Percentiles rank a stretch among this genome's conserved stretches.
phyloP scores from a whole-genome alignment of 2,329 filamentous ascomycete species.

The Colletotrichum horii region DNA sequence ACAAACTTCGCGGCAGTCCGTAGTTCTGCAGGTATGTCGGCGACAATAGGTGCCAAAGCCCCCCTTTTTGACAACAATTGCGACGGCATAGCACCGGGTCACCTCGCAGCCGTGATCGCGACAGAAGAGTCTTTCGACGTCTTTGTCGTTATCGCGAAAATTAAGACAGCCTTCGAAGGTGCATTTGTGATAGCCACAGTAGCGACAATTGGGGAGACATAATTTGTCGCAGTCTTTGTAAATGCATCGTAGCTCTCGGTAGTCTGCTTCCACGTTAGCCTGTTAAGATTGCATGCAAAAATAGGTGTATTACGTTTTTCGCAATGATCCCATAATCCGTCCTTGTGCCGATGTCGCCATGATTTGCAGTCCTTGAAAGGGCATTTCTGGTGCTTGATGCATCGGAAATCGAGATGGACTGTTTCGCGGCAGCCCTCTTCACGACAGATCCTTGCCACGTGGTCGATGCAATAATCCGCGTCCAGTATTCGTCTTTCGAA shows the following conservation, averaged over 20 bases:
- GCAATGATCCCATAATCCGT: constrained; percentile 3
- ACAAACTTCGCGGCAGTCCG: constrained; percentile 3
- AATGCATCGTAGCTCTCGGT: not conserved
- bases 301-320: not conserved
- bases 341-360: not conserved
- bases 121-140: constrained; percentile 5
- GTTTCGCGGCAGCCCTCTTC: constrained; percentile 1
- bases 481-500: not conserved
- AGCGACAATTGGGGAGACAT: not conserved
- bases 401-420: not conserved
- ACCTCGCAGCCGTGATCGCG: constrained; percentile 9
- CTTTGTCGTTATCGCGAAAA: constrained; percentile 8
- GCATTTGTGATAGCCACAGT: constrained; percentile 5
- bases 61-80: not conserved
- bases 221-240: not conserved
- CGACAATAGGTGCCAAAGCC: constrained; percentile 6
- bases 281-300: not conserved
- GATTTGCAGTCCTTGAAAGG: constrained; percentile 11
- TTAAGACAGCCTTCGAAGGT: constrained; percentile 10
- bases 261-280: not conserved
- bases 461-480: constrained; percentile 1
- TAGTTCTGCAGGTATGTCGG: constrained; percentile 6
- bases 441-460: constrained; percentile 1
- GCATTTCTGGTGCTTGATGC: constrained; percentile 5
- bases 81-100: constrained; percentile 4